A percentile compares a stretch with the other conserved stretches of the same genome.
These are phyloP conservation scores for Luvunga scandens DNA, from an alignment of 345 rosid species.

Conservation along the genomic window DNA sequence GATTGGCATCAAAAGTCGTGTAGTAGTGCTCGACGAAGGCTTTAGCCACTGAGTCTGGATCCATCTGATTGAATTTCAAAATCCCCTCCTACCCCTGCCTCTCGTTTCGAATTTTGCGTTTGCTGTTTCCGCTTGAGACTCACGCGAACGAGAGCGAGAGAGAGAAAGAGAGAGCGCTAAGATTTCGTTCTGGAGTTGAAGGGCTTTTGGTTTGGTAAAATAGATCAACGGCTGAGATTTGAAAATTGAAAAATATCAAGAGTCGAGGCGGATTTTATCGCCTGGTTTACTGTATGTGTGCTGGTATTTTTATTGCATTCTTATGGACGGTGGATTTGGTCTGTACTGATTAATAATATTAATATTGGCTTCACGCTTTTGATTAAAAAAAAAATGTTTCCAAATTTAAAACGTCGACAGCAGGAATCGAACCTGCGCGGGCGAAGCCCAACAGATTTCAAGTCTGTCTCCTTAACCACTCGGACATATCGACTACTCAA, in stretches of 20 bases:
- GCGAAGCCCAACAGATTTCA: slow-evolving; percentile 85
- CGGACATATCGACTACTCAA: slow-evolving; percentile 99
- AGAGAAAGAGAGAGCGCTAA: neutral
- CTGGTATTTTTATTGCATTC: neutral
- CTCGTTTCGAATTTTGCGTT: no score
- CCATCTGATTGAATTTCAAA: slow-evolving; percentile 40
- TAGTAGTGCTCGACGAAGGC: slow-evolving; percentile 96
- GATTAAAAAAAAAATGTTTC: no score
- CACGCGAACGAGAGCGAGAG: slow-evolving; percentile 13
- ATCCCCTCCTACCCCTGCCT: no score
- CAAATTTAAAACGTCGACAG: slow-evolving; percentile 48
- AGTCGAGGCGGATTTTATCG: neutral
- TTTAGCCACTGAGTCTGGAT: slow-evolving; percentile 76
- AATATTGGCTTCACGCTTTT: no score
- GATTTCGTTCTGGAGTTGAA: neutral
- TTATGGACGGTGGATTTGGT: no score
- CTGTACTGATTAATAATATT: no score
- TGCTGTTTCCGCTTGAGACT: slow-evolving; percentile 14
- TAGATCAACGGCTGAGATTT: slow-evolving; percentile 17
- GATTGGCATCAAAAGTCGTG: slow-evolving; percentile 71
- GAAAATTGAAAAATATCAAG: neutral
- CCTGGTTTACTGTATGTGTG: neutral
- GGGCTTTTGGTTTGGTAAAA: neutral
- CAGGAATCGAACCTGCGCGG: slow-evolving; percentile 91
- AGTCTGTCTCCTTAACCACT: slow-evolving; percentile 99